A percentile compares a stretch with the other conserved stretches of the same genome.
Conservation (phyloP, 805 yeast genomes). For the Saturnispora saitoi region DNA sequence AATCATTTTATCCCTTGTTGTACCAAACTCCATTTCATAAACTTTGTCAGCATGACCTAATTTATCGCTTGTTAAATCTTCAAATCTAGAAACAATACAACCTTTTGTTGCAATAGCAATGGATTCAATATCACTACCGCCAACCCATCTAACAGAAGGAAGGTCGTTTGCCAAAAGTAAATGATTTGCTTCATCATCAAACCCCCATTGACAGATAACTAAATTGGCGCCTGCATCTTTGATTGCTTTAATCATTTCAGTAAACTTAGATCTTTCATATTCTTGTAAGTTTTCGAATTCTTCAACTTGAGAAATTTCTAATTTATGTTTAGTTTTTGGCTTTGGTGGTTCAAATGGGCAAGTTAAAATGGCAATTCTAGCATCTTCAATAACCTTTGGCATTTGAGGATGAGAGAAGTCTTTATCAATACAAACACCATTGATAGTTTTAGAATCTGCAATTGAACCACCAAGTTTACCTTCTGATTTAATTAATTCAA, state of each 20-base stretch:
- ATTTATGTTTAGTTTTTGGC: conserved; percentile 96
- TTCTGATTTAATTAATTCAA: conserved; percentile 90
- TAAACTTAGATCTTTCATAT: conserved; percentile 86
- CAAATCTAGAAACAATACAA: conserved; percentile 93
- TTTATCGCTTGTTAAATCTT: conserved; percentile 74
- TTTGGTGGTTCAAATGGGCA: conserved; percentile 99
- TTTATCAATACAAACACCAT: conserved; percentile 90
- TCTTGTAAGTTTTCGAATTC: conserved; percentile 86
- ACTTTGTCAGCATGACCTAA: conserved; percentile 84
- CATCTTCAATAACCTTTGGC: conserved; percentile 75
- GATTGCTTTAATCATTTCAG: conserved; percentile 80
- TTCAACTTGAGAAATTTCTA: conserved; percentile 87
- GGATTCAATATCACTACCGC: conserved; percentile 92
- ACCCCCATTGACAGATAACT: conserved; percentile 99
- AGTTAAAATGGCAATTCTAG: conserved; percentile 87
- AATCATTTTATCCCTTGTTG: conserved; percentile 92
- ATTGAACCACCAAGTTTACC: conserved; percentile 94
- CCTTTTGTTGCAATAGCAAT: conserved; percentile 98
- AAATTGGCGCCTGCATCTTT: conserved; percentile 90
- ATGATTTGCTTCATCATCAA: conserved; percentile 97
- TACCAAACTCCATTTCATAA: conserved; percentile 87
- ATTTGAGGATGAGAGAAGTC: conserved; percentile 98
- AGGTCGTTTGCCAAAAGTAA: conserved; percentile 76
- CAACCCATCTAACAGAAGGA: conserved; percentile 98
- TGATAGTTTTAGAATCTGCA: conserved; percentile 74